A percentile compares a stretch with the other conserved stretches of the same genome.
Evolutionary conservation across 139 green algal genomes (phyloP).

Genomic region (Monoraphidium neglectum): DNA sequence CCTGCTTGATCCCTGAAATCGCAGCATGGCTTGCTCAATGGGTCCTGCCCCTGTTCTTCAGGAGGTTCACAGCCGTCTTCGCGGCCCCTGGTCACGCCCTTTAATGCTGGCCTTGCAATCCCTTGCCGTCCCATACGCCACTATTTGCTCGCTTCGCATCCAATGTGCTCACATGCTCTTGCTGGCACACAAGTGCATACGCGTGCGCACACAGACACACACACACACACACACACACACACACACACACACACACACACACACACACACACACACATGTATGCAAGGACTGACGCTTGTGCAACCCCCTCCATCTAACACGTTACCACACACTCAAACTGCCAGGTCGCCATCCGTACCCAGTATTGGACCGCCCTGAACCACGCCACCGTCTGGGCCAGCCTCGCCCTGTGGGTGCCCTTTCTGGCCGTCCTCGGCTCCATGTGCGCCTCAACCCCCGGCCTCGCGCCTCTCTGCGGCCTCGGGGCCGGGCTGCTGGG

Average conservation of each 20-base stretch:
- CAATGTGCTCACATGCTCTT: no score
- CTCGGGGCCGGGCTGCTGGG: constrained; percentile 20
- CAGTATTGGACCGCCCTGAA: constrained; percentile 27
- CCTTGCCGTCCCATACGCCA: no score
- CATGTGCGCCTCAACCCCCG: not conserved
- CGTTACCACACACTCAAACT: not conserved
- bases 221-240: not conserved
- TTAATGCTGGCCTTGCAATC: no score
- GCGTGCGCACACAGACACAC: no score
- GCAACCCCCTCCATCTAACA: not conserved
- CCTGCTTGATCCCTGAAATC: no score
- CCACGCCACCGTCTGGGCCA: constrained; percentile 30
- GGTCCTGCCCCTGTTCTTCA: no score
- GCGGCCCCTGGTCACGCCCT: no score
- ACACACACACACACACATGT: not conserved
- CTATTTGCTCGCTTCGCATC: no score
- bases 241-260: not conserved
- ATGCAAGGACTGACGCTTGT: not conserved
- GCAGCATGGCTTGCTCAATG: no score
- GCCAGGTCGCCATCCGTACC: constrained; percentile 35
- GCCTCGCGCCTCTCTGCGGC: constrained; percentile 18
- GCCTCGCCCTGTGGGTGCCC: constrained; percentile 15
- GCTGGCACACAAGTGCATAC: no score
- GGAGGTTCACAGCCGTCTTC: no score
- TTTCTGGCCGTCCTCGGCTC: constrained; percentile 10